These are phyloP conservation scores for Pilaira anomala DNA, from an alignment of 192 early-diverging fungal species.

Conservation along the genomic window DNA sequence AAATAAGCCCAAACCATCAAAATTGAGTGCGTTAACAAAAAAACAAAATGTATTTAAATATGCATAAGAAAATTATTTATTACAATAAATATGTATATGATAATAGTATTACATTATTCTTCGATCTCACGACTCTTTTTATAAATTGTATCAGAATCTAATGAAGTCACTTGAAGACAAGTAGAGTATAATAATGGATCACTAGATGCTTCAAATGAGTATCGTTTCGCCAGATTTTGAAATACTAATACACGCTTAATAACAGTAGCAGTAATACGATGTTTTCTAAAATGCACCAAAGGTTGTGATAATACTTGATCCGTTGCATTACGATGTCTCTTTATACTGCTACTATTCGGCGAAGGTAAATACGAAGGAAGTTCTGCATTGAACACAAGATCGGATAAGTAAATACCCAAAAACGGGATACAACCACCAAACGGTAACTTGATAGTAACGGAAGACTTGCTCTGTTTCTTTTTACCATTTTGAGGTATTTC, in stretches of 20 bases:
- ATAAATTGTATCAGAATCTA: too few relatives aligned
- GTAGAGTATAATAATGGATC: slow-evolving; percentile 37
- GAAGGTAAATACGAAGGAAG: slow-evolving; percentile 46
- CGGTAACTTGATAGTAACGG: slow-evolving; percentile 28
- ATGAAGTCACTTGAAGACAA: slow-evolving; percentile 20
- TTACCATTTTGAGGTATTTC: slow-evolving; percentile 19
- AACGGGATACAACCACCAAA: slow-evolving; percentile 60
- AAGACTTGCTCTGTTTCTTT: slow-evolving; percentile 4
- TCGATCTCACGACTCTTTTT: too few relatives aligned
- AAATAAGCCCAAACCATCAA: too few relatives aligned
- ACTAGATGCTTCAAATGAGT: slow-evolving; percentile 40
- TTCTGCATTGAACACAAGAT: slow-evolving; percentile 56
- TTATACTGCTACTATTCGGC: neutral
- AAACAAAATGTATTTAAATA: too few relatives aligned
- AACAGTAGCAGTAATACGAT: slow-evolving; percentile 53
- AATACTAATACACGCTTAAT: slow-evolving; percentile 58
- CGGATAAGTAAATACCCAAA: slow-evolving; percentile 57
- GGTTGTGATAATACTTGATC: slow-evolving; percentile 29
- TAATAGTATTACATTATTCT: too few relatives aligned
- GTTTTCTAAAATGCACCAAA: slow-evolving; percentile 57
- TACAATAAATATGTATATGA: too few relatives aligned
- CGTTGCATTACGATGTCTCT: neutral
- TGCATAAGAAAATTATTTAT: too few relatives aligned
- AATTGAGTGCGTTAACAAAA: too few relatives aligned
- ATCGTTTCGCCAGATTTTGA: slow-evolving; percentile 46